Evolutionary conservation across 1,139 yeast species (phyloP).

Genomic region (Taphrina deformans): DNA sequence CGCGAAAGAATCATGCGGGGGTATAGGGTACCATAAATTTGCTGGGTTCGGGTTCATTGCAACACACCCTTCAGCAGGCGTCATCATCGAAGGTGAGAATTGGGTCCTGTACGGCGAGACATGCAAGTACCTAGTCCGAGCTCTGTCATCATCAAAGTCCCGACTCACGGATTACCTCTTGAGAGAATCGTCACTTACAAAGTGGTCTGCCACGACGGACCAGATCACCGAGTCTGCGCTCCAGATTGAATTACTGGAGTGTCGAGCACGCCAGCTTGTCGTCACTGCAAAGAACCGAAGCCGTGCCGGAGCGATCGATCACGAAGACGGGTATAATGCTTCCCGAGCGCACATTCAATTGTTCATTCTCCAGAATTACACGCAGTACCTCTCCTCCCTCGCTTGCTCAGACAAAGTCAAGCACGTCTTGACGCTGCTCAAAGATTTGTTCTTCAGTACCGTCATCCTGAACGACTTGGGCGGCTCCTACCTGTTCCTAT

Average conservation of each 20-base stretch:
- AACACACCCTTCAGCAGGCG: conserved; percentile 29
- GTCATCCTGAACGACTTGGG: conserved; percentile 76
- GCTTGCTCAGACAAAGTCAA: background rate
- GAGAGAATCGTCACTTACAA: background rate
- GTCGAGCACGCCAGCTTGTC: conserved; percentile 19
- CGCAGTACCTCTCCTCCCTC: background rate
- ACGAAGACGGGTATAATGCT: conserved; percentile 22
- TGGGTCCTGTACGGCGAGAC: conserved; percentile 31
- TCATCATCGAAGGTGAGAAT: conserved; percentile 31
- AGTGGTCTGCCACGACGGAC: conserved; percentile 7
- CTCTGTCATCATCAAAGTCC: conserved; percentile 20
- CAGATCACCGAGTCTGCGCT: background rate
- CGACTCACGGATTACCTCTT: conserved; percentile 9
- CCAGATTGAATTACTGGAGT: conserved; percentile 17
- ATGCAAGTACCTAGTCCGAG: conserved; percentile 30
- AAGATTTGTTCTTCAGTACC: conserved; percentile 63
- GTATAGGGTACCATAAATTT: conserved; percentile 29
- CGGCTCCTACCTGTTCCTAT: conserved; percentile 66
- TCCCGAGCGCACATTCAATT: conserved; percentile 29
- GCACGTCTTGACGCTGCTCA: conserved; percentile 52
- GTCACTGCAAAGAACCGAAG: background rate
- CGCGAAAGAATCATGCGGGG: conserved; percentile 26
- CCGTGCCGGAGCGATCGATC: conserved; percentile 11
- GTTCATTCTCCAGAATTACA: conserved; percentile 19
- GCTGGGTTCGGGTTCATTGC: conserved; percentile 32